These are phyloP conservation scores for Coemansia aciculifera DNA, from an alignment of 192 early-diverging fungal species.

Conservation along the genomic window DNA sequence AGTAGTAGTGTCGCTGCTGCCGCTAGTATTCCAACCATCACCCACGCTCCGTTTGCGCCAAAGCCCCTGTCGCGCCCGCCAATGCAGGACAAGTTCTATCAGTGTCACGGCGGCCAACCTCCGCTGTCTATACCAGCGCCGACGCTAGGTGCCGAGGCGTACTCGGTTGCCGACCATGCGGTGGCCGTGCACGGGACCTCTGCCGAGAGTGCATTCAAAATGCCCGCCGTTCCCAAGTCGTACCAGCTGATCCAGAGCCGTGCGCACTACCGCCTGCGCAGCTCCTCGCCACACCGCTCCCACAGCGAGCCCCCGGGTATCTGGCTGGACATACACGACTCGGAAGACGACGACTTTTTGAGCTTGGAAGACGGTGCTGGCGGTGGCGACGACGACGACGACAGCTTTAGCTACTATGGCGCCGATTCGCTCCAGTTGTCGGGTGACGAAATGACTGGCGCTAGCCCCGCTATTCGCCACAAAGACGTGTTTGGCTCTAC, in stretches of 20 bases:
- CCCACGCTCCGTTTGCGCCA: not conserved
- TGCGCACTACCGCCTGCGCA: constrained; percentile 36
- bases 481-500: constrained; percentile 12
- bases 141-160: not conserved
- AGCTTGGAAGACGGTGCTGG: constrained; percentile 14
- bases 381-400: constrained; percentile 11
- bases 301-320: constrained; percentile 48
- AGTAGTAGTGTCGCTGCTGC: not conserved
- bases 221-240: constrained; percentile 17
- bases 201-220: constrained; percentile 3
- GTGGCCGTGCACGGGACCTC: not conserved
- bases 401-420: constrained; percentile 21
- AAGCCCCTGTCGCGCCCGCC: not conserved
- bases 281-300: constrained; percentile 35
- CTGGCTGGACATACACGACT: constrained; percentile 51
- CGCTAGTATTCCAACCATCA: not conserved
- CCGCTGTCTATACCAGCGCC: constrained; percentile 1
- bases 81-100: constrained; percentile 6
- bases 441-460: constrained; percentile 13
- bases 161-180: not conserved
- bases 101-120: not conserved
- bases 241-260: constrained; percentile 37
- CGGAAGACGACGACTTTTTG: constrained; percentile 9
- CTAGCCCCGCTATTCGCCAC: not conserved
- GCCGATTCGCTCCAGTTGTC: constrained; percentile 13